Evolutionary conservation across 345 rosid species (phyloP), one percentile per base, ranked within the genome.

Genomic region (Aquilaria malaccensis): DNA sequence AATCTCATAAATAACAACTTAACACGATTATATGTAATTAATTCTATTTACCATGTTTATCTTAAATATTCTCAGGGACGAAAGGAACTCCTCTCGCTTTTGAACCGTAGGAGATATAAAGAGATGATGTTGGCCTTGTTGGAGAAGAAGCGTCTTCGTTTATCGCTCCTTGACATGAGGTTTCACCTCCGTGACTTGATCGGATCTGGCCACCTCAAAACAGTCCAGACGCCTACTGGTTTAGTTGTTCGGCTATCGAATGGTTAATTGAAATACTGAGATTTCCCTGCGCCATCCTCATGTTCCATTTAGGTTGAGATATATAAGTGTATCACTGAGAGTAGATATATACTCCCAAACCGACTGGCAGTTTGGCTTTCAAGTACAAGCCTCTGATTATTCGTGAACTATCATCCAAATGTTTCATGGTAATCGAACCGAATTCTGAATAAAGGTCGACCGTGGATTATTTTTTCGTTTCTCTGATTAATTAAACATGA

Each of bases 151-250:
- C 78, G 77, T 45, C 96, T 94, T 56, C 82, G 95, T 48, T 64
- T 63, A 14, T 88, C 97, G 57, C 87, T 76, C n/a, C 82, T 94
- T 48, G 97, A 90, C 71, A 82, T 90, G 71, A 90, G 99, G 70
- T 94, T 90, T 79, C 99, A 90, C 78, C 79, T 90, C 33, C 89
- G 97, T 47, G 99, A 94, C 68, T 74, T 90, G 81, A 84, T 90
- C 67, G 97, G 99, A 75, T 94, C 99, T 13, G 95, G 95, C 66
- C 86, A 79, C 68, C 79, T 90, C 60, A 80, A 77, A 81, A 87
- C 81, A 9, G 45, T 64, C 52, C 70, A 80, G 9, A 79, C 95
- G 33, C 79, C 88, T 33, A 72, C 72, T 60, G 95, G 90, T 29
- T 67, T 87, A 68, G 82, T 79, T 30, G 81, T 90, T 54, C 85